Evolutionary conservation across 345 rosid species (phyloP).

Genomic region (Psidium friedrichsthalianum): DNA sequence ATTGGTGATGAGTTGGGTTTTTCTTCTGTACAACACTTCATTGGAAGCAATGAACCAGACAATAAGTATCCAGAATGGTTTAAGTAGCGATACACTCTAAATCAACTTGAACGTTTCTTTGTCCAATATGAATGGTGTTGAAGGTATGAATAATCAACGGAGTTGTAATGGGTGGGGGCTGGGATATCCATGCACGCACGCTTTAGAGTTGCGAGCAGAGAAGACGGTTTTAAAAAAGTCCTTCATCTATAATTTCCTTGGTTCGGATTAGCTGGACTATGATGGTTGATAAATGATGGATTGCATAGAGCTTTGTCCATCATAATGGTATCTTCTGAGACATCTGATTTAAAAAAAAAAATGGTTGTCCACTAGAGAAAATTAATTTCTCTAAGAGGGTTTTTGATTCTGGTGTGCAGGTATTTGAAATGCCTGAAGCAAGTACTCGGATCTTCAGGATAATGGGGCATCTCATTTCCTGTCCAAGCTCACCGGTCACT

Average conservation of each 20-base stretch:
- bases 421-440: slow-evolving; percentile 17
- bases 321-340: neutral
- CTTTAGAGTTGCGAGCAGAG: neutral
- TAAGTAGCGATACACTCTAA: neutral
- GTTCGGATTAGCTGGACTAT: neutral
- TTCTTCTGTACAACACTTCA: neutral
- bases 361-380: neutral
- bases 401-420: neutral
- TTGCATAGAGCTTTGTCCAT: neutral
- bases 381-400: neutral
- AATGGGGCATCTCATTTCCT: slow-evolving; percentile 15
- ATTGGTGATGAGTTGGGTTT: neutral
- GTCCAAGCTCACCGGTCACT: slow-evolving; percentile 9
- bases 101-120: neutral
- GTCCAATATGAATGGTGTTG: neutral
- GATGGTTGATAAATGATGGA: neutral
- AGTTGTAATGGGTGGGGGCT: slow-evolving; percentile 11
- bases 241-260: neutral
- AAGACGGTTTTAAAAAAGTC: neutral
- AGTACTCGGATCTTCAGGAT: slow-evolving; percentile 9
- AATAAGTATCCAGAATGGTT: neutral
- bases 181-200: slow-evolving; percentile 6
- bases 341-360: neutral
- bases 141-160: slow-evolving; percentile 2
- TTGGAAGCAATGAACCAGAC: neutral